Evolutionary conservation across 805 yeast genomes (phyloP).

Genomic region (Torulaspora microellipsoides): DNA sequence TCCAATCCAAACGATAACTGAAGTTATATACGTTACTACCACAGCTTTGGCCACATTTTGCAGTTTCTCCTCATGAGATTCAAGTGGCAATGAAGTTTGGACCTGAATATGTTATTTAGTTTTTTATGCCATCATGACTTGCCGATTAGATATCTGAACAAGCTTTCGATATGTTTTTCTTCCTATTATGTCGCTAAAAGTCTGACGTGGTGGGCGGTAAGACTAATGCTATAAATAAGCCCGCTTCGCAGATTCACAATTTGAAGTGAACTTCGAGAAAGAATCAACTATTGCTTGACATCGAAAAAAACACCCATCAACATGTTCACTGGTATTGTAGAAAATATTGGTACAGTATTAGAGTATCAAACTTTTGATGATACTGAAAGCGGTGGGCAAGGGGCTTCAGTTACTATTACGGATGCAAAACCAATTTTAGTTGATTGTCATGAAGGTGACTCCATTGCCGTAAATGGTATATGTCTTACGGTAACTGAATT

Average conservation of each 20-base stretch:
- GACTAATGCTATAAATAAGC: too few species aligned
- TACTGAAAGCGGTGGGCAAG: slow-evolving; percentile 36
- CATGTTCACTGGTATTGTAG: slow-evolving; percentile 96
- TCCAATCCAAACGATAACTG: too few species aligned
- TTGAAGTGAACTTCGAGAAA: not conserved
- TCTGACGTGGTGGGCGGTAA: too few species aligned
- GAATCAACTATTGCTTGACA: not conserved
- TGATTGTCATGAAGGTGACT: slow-evolving; percentile 91
- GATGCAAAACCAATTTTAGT: slow-evolving; percentile 58
- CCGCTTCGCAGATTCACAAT: not conserved
- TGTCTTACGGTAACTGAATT: slow-evolving; percentile 92
- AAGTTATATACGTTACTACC: too few species aligned
- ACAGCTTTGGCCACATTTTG: too few species aligned
- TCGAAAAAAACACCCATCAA: not conserved
- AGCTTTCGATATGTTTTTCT: too few species aligned
- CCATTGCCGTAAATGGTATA: slow-evolving; percentile 82
- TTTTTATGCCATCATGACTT: too few species aligned
- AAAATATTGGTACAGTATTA: slow-evolving; percentile 58
- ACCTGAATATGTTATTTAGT: too few species aligned
- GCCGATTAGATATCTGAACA: too few species aligned
- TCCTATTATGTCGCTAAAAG: too few species aligned
- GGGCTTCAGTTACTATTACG: slow-evolving; percentile 63
- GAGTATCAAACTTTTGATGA: slow-evolving; percentile 21
- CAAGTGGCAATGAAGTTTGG: too few species aligned
- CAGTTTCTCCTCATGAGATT: too few species aligned